phyloP scores from a whole-genome alignment of 495 filamentous ascomycete genomes.

The Aspergillus avenaceus region DNA sequence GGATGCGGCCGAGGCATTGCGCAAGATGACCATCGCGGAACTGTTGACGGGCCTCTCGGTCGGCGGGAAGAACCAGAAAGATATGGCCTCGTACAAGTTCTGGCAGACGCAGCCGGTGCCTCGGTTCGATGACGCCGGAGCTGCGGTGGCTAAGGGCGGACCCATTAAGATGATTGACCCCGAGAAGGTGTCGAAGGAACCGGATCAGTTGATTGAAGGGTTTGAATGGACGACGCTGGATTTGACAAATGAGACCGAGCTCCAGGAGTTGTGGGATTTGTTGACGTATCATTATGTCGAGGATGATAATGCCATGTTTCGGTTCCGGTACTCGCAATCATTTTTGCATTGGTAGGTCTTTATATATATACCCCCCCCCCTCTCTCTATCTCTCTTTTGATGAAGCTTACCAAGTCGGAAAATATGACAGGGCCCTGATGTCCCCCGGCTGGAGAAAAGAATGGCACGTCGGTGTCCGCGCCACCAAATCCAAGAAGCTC shows the following conservation, averaged over 20 bases:
- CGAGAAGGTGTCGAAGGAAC: slow-evolving; percentile 69
- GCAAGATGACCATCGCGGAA: slow-evolving; percentile 69
- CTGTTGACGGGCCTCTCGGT: slow-evolving; percentile 73
- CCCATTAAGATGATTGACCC: slow-evolving; percentile 69
- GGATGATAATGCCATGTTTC: slow-evolving; percentile 93
- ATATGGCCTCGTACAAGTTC: slow-evolving; percentile 96
- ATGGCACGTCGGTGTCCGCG: slow-evolving; percentile 93
- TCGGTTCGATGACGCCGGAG: slow-evolving; percentile 59
- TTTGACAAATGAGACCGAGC: slow-evolving; percentile 61
- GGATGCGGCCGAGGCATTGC: slow-evolving; percentile 58
- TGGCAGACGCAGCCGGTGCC: slow-evolving; percentile 97
- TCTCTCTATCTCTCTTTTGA: too few relatives aligned
- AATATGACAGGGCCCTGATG: slow-evolving; percentile 69
- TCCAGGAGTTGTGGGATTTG: slow-evolving; percentile 83
- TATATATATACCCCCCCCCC: too few relatives aligned
- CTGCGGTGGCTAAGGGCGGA: slow-evolving; percentile 46
- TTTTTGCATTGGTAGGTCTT: slow-evolving; percentile 77
- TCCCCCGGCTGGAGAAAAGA: slow-evolving; percentile 92
- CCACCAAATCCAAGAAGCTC: slow-evolving; percentile 69
- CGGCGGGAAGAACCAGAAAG: slow-evolving; percentile 83
- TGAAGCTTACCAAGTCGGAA: slow-evolving; percentile 5
- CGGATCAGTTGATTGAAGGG: slow-evolving; percentile 58
- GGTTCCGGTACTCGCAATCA: slow-evolving; percentile 86
- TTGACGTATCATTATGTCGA: slow-evolving; percentile 93
- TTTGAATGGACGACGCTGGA: slow-evolving; percentile 96